Base-by-base conservation (phyloP, 2,329 filamentous ascomycete genomes). In the Ophiocordyceps sinensis region DNA sequence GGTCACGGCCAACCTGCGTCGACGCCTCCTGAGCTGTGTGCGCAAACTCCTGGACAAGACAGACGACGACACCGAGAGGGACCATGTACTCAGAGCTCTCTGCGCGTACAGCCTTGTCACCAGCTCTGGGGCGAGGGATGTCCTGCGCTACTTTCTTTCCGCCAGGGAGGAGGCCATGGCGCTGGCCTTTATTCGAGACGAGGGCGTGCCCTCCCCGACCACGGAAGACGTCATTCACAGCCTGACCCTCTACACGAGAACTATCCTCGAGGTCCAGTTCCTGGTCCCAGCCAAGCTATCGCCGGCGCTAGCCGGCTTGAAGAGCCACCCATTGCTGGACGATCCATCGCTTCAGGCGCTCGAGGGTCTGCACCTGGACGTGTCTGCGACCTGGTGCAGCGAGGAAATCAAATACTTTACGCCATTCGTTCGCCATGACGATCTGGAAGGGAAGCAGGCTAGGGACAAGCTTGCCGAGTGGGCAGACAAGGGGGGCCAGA, bases 321-420 rank as follows among this genome's bases (percentile, higher is more conserved):
- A 89, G 57, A 70, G 72, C 40, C 71, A 73, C 8, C 75, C 81
- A 0, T 65, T 96, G 12, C 63, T 95, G 3, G 75, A 76, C n/a
- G 84, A 93, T 54, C 60, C 70, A 1, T 70, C 78, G 2, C 65
- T 95, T 15, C 70, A 72, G 41, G 61, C 65, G 1, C 59, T 91
- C 1, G 76, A 84, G 47, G 81, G 80, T 14, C 63, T 94, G 12
- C 75, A 83, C 30, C 64, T 95, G 23, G 86, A 94, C 53, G 63
- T 91, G 10, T 78, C 85, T 52, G 77, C 80, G 47, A 71, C 72
- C 17, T 94, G 87, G 83, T 83, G 91, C 46, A 73, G 82, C 15
- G 78, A 87, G 8, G 85, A 93, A 45, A 83, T 94, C 35, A 76
- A 75, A 37, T 82, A 82, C 48, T 95, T 93, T 55, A 89, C 79